These are phyloP conservation scores for Candida glucosophila DNA, from an alignment of 1,139 yeast species.

Conservation along the genomic window DNA sequence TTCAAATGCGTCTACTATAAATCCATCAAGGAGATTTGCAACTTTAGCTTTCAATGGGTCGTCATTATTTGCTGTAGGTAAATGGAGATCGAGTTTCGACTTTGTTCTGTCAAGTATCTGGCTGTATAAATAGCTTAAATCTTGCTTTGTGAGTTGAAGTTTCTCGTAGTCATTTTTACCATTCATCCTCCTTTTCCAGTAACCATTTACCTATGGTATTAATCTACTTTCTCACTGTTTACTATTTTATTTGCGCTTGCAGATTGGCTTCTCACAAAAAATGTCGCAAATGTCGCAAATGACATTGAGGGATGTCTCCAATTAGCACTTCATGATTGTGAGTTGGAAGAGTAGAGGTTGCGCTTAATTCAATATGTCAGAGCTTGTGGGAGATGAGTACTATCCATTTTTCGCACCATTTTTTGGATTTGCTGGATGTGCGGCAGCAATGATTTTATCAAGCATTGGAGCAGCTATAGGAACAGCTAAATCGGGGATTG, in stretches of 20 bases:
- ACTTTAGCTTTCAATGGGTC: conserved; percentile 42
- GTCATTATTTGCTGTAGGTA: conserved; percentile 35
- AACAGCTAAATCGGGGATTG: conserved; percentile 97
- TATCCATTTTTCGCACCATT: conserved; percentile 89
- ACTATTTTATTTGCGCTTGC: conserved; percentile 1
- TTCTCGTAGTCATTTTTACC: conserved; percentile 23
- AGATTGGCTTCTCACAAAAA: conserved; percentile 1
- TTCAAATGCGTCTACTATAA: conserved; percentile 42
- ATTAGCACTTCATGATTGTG: no score
- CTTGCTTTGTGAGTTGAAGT: conserved; percentile 41
- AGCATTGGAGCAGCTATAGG: conserved; percentile 98
- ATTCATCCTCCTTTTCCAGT: conserved; percentile 8
- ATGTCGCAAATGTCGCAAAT: no score
- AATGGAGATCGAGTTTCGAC: conserved; percentile 36
- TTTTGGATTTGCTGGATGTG: conserved; percentile 93
- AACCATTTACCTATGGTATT: conserved; percentile 1
- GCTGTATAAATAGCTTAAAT: conserved; percentile 38
- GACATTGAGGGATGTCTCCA: no score
- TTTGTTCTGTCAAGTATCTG: conserved; percentile 31
- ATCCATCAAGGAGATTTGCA: conserved; percentile 33
- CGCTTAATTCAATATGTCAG: no score
- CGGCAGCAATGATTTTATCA: conserved; percentile 81
- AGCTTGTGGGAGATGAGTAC: conserved; percentile 41
- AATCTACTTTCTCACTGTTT: background rate
- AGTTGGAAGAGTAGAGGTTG: no score